Evolutionary conservation across 192 early-diverging fungal genomes (phyloP).

Genomic region (Gonapodya prolifera): DNA sequence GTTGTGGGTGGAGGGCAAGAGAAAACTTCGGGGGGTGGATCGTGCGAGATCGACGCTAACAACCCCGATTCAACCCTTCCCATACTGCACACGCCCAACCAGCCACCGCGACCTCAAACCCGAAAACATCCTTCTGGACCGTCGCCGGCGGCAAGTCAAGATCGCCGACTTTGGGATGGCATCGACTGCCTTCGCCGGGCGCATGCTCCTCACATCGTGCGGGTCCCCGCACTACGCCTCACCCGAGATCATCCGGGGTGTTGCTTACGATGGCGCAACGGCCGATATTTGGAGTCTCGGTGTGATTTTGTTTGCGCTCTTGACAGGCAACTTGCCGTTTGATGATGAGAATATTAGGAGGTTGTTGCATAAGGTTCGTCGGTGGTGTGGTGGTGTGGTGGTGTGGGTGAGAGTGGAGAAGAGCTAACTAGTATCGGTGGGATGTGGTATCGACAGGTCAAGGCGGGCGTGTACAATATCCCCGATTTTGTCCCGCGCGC

Average conservation of each 20-base stretch:
- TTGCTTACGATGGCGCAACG: constrained; percentile 46
- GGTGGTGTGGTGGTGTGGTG: not conserved
- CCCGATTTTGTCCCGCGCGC: not conserved
- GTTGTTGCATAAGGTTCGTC: constrained; percentile 42
- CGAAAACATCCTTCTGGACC: constrained; percentile 26
- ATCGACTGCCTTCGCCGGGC: not conserved
- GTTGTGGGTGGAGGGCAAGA: not conserved
- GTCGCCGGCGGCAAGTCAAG: constrained; percentile 42
- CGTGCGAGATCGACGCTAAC: not conserved
- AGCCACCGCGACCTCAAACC: constrained; percentile 49
- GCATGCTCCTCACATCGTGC: constrained; percentile 9
- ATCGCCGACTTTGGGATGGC: not conserved
- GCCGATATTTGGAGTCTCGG: constrained; percentile 67
- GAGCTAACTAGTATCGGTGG: constrained; percentile 22
- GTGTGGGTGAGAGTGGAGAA: not conserved
- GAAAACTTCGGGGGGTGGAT: constrained; percentile 2
- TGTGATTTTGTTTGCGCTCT: constrained; percentile 57
- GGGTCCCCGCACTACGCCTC: constrained; percentile 59
- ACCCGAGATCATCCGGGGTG: constrained; percentile 55
- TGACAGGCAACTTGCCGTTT: constrained; percentile 60
- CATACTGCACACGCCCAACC: not conserved
- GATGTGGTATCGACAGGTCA: constrained; percentile 26
- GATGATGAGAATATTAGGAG: constrained; percentile 59
- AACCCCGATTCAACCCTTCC: not conserved
- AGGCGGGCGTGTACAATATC: constrained; percentile 25